A percentile compares a stretch with the other conserved stretches of the same genome.
These are phyloP conservation scores for Ascobolus immersus DNA, from an alignment of 495 filamentous ascomycete genomes.

Conservation along the genomic window DNA sequence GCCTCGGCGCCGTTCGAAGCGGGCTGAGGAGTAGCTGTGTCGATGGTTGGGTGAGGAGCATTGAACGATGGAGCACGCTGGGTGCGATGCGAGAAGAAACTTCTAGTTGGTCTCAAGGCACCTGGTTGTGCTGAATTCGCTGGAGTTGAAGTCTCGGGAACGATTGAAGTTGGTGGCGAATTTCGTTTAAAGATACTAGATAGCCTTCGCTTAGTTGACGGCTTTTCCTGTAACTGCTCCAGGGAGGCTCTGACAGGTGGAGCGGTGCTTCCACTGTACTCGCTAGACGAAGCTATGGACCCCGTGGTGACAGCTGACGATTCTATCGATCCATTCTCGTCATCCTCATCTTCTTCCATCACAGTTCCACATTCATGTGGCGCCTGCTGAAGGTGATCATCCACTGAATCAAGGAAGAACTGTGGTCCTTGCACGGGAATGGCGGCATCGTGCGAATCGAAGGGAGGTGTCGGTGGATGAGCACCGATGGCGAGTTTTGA, in stretches of 20 bases:
- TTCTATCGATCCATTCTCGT: slow-evolving; percentile 13
- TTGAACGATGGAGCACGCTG: neutral
- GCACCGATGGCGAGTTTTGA: slow-evolving; percentile 1
- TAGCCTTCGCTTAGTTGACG: too few species aligned
- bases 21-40: neutral
- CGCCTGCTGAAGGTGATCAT: slow-evolving; percentile 8
- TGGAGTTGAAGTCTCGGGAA: slow-evolving; percentile 10
- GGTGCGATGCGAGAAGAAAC: neutral
- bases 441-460: slow-evolving; percentile 5
- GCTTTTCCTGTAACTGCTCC: too few species aligned
- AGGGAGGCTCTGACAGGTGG: too few species aligned
- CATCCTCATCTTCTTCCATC: slow-evolving; percentile 14
- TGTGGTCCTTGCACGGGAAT: slow-evolving; percentile 2
- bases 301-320: slow-evolving; percentile 10
- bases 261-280: neutral
- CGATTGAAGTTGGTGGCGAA: slow-evolving; percentile 6
- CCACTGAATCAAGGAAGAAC: slow-evolving; percentile 13
- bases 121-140: neutral
- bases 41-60: neutral
- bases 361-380: slow-evolving; percentile 13
- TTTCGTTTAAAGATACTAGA: too few species aligned
- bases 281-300: slow-evolving; percentile 3
- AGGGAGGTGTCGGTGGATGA: slow-evolving; percentile 9
- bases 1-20: neutral
- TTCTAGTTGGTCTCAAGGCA: neutral